A percentile compares a stretch with the other conserved stretches of the same genome.
These are phyloP conservation scores for Mortierella hygrophila DNA, from an alignment of 192 early-diverging fungal species.

Conservation along the genomic window DNA sequence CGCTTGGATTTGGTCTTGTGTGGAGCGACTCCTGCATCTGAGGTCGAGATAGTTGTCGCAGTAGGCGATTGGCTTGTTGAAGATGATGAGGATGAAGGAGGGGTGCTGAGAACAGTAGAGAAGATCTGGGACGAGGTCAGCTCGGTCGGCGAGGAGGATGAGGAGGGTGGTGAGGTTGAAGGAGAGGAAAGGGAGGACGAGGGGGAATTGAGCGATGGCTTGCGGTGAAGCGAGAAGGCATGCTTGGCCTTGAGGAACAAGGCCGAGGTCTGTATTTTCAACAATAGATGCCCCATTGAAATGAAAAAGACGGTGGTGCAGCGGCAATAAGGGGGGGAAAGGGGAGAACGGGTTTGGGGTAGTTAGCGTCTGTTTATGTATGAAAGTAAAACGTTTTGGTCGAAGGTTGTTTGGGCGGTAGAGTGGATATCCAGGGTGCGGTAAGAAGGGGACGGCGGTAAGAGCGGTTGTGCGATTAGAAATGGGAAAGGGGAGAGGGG, in stretches of 20 bases:
- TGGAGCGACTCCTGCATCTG: not conserved
- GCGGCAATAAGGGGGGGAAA: too few relatives aligned
- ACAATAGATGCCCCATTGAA: constrained; percentile 31
- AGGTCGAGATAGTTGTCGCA: not conserved
- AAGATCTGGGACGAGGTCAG: not conserved
- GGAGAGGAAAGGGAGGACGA: constrained; percentile 10
- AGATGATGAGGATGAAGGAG: constrained; percentile 16
- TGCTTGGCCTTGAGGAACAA: constrained; percentile 52
- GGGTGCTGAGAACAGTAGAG: not conserved
- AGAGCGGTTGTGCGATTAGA: not conserved
- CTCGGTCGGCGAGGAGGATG: not conserved
- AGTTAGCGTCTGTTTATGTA: not conserved
- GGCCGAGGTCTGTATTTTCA: constrained; percentile 53
- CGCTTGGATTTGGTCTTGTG: constrained; percentile 18
- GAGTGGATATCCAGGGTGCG: too few relatives aligned
- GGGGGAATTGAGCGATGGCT: constrained; percentile 11
- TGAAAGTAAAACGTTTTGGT: too few relatives aligned
- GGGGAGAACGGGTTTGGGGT: not conserved
- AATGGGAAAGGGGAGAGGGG: not conserved
- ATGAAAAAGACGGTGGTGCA: too few relatives aligned
- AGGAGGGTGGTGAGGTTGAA: not conserved
- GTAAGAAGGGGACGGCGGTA: too few relatives aligned
- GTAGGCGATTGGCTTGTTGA: not conserved
- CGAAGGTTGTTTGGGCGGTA: too few relatives aligned
- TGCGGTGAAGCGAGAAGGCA: constrained; percentile 48